Evolutionary conservation across 345 rosid genomes (phyloP), one percentile per base, ranked within the genome.

Genomic region (Aquilaria sinensis): DNA sequence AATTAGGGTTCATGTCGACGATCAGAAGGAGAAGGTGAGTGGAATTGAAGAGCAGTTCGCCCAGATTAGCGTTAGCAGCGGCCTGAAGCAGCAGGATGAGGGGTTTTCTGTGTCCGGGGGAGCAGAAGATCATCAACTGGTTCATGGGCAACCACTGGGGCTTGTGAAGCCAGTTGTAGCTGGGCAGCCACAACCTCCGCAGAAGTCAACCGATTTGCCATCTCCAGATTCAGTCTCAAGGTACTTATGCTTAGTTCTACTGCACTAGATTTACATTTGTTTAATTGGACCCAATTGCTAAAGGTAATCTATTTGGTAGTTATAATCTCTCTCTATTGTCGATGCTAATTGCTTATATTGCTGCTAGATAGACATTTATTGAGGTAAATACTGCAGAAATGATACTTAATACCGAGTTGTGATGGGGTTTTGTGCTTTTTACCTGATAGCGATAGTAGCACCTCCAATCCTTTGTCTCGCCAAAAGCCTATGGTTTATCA

Each of bases 161-260:
- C 78, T 77, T 72, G 74, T 81, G 68, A 93, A 83, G 31, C 81
- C 84, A 5, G 74, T 23, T 23, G 23, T 77, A 1, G 71, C 84
- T 34, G 75, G 77, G 8, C 80, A 69, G 57, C 47, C 74, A 2
- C 84, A 77, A 76, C 69, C 81, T 53, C 85, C 81, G 71, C 83
- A 70, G 64, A 90, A 80, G 69, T 69, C 86, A 6, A 66, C 78
- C 56, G 85, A 92, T 62, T 72, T 80, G 57, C 77, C 91, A 30
- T 92, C 98, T 37, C 96, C 98, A 51, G 91, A 89, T 78, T 89
- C 98, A 49, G 85, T 85, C 72, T 83, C 93, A n/a, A 89, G 98
- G 98, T 94, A 77, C 64, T 43, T 23, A 23, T 23, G 23, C 23
- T 23, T 23, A 23, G 23, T 23, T 23, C 23, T 23, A 23, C 23